These are phyloP conservation scores for Blepharisma stoltei DNA, from an alignment of 73 alveolate species.

Conservation along the genomic window DNA sequence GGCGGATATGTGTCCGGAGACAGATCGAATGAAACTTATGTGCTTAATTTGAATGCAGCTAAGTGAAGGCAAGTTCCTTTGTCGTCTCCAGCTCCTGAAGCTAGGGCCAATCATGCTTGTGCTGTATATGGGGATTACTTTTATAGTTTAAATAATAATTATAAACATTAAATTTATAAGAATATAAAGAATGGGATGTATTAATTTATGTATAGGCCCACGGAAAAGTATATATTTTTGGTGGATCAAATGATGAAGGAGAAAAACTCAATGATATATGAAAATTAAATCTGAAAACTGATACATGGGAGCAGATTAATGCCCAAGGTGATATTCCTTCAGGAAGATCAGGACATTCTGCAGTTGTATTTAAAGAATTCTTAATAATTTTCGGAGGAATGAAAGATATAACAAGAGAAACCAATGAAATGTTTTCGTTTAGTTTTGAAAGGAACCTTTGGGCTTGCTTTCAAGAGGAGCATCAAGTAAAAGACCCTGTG, in stretches of 20 bases:
- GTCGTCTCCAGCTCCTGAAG: conserved; percentile 10
- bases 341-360: conserved; percentile 59
- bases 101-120: conserved; percentile 14
- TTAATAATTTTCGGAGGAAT: conserved; percentile 70
- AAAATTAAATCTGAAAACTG: conserved; percentile 32
- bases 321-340: conserved; percentile 18
- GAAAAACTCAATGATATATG: conserved; percentile 54
- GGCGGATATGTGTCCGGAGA: conserved; percentile 19
- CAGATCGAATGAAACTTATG: neutral
- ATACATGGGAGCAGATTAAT: conserved; percentile 38
- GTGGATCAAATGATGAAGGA: conserved; percentile 55
- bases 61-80: conserved; percentile 20
- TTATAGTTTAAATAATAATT: too few relatives aligned
- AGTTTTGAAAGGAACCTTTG: conserved; percentile 38
- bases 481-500: conserved; percentile 21
- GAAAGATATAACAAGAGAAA: conserved; percentile 60
- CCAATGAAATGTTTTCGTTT: conserved; percentile 45
- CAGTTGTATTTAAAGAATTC: conserved; percentile 37
- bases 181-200: too few relatives aligned
- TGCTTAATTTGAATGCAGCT: neutral
- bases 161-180: too few relatives aligned
- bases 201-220: too few relatives aligned
- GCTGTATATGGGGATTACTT: conserved; percentile 4
- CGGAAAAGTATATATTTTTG: conserved; percentile 42
- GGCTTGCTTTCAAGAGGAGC: conserved; percentile 39